Evolutionary conservation across 2,329 filamentous ascomycete genomes (phyloP).

Genomic region (Gyromitra esculenta): DNA sequence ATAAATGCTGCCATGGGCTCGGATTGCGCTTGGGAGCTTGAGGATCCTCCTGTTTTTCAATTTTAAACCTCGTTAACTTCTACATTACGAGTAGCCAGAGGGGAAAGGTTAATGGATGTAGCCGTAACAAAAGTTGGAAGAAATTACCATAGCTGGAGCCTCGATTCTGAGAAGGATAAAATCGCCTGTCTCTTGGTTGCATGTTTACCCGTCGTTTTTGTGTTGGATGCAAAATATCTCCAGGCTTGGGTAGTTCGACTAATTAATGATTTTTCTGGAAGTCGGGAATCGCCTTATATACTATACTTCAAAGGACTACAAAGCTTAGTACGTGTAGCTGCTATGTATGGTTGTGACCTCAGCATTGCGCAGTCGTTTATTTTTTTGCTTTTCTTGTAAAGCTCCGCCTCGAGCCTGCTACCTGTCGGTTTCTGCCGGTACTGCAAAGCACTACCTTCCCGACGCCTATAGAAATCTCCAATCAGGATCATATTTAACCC

Average conservation of each 20-base stretch:
- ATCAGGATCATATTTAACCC: not conserved
- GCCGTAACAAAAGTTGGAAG: not conserved
- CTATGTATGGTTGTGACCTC: not conserved
- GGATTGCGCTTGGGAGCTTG: constrained; percentile 3
- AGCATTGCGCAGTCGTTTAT: not conserved
- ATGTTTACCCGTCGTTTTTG: not conserved
- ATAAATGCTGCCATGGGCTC: constrained; percentile 25
- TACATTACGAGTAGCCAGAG: too few relatives aligned
- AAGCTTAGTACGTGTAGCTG: not conserved
- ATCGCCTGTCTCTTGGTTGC: not conserved
- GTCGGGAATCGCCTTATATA: not conserved
- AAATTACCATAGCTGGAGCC: not conserved
- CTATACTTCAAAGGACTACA: not conserved
- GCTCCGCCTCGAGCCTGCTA: not conserved
- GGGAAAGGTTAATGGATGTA: not conserved
- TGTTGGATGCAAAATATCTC: not conserved
- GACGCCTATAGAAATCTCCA: not conserved
- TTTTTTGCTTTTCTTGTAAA: not conserved
- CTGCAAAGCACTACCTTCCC: too few relatives aligned
- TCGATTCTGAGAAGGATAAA: not conserved
- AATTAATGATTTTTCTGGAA: not conserved
- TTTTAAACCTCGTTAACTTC: not conserved
- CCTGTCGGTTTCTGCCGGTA: not conserved
- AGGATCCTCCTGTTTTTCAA: not conserved
- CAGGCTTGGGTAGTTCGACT: not conserved